These are phyloP conservation scores for Fusarium foetens DNA, from an alignment of 2,329 filamentous ascomycete genomes.

Conservation along the genomic window DNA sequence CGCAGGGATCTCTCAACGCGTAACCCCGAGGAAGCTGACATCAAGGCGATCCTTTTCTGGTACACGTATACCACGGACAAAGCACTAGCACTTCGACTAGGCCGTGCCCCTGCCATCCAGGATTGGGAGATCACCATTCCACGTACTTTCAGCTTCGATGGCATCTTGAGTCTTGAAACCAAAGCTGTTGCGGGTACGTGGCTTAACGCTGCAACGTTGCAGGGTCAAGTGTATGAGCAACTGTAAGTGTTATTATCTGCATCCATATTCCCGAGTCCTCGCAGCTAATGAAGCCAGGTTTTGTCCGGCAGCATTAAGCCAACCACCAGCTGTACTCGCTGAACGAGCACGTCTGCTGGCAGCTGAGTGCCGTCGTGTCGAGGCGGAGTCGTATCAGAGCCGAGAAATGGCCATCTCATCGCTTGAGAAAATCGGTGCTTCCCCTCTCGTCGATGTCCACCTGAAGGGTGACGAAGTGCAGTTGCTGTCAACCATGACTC, in stretches of 20 bases:
- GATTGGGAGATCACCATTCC: slow-evolving; percentile 69
- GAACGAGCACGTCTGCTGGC: slow-evolving; percentile 54
- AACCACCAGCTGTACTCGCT: slow-evolving; percentile 53
- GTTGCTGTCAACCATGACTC: slow-evolving; percentile 59
- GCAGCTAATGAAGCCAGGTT: slow-evolving; percentile 53
- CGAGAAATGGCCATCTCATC: slow-evolving; percentile 51
- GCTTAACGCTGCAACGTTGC: slow-evolving; percentile 65
- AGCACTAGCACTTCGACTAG: slow-evolving; percentile 66
- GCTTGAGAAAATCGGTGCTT: slow-evolving; percentile 52
- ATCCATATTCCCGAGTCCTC: background rate
- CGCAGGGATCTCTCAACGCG: slow-evolving; percentile 49
- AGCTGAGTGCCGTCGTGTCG: slow-evolving; percentile 51
- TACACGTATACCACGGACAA: slow-evolving; percentile 67
- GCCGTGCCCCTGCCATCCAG: slow-evolving; percentile 66
- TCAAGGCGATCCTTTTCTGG: slow-evolving; percentile 60
- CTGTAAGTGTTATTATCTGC: slow-evolving; percentile 43
- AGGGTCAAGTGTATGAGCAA: slow-evolving; percentile 68
- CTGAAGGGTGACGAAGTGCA: slow-evolving; percentile 60
- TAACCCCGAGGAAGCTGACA: slow-evolving; percentile 48
- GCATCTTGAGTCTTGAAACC: slow-evolving; percentile 45
- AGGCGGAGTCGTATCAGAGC: slow-evolving; percentile 49
- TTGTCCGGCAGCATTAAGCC: slow-evolving; percentile 57
- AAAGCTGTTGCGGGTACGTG: slow-evolving; percentile 60
- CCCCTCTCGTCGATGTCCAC: slow-evolving; percentile 56
- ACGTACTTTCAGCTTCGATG: slow-evolving; percentile 56